phyloP scores from a whole-genome alignment of 2,329 filamentous ascomycete species.

The Ascochyta rabiei region DNA sequence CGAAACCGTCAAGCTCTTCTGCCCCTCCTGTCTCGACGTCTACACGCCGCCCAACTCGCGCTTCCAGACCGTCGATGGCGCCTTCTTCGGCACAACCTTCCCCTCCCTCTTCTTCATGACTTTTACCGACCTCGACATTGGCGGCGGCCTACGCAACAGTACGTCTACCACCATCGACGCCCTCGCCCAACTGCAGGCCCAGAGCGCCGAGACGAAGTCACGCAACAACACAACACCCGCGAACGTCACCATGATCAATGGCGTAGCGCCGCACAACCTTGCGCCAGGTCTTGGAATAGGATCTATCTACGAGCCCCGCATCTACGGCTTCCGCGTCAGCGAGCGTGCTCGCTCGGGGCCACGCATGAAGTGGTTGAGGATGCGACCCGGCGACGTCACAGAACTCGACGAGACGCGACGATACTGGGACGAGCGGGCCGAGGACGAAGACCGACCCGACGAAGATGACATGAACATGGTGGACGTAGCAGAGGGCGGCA shows the following conservation, averaged over 20 bases:
- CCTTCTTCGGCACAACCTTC: constrained; percentile 98
- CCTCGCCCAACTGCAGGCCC: constrained; percentile 46
- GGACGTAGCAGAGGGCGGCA: constrained; percentile 42
- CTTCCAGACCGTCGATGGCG: constrained; percentile 96
- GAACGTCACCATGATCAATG: constrained; percentile 68
- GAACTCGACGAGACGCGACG: constrained; percentile 76
- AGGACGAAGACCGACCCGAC: constrained; percentile 49
- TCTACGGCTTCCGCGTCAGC: constrained; percentile 95
- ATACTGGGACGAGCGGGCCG: constrained; percentile 52
- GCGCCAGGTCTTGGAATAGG: constrained; percentile 81
- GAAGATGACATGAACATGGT: constrained; percentile 50
- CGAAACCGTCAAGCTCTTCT: constrained; percentile 98
- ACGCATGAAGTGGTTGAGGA: constrained; percentile 94
- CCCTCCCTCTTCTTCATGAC: constrained; percentile 97
- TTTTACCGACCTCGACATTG: constrained; percentile 92
- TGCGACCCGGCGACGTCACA: constrained; percentile 77
- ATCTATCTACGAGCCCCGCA: constrained; percentile 91
- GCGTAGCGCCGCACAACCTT: constrained; percentile 84
- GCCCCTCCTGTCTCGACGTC: constrained; percentile 93
- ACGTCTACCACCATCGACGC: constrained; percentile 42
- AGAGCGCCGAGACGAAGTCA: constrained; percentile 39
- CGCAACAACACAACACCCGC: constrained; percentile 44
- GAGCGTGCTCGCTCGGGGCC: constrained; percentile 89
- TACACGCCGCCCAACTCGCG: constrained; percentile 97
- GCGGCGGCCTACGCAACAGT: constrained; percentile 69